Conservation (phyloP, 257 asterid species). For the Eucommia ulmoides region DNA sequence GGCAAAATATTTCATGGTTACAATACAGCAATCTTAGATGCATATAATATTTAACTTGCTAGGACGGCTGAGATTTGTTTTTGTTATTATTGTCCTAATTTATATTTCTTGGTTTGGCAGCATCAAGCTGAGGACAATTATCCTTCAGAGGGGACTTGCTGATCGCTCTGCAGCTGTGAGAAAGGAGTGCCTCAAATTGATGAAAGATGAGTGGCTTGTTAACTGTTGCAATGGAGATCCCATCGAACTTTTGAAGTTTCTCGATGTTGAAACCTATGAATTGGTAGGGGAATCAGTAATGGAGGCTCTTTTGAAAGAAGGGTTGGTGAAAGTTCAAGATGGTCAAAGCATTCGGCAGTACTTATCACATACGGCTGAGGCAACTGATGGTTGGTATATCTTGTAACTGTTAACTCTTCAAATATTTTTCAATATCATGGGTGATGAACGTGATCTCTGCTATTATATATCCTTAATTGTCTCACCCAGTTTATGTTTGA, state of each 20-base stretch:
- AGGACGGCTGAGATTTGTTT: too few relatives aligned
- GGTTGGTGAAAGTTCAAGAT: slow-evolving; percentile 49
- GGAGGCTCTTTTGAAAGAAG: slow-evolving; percentile 53
- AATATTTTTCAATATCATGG: not conserved
- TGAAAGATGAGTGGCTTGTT: slow-evolving; percentile 89
- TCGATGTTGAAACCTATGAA: slow-evolving; percentile 98
- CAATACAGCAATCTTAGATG: too few relatives aligned
- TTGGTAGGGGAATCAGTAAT: slow-evolving; percentile 69
- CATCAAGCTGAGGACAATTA: slow-evolving; percentile 73
- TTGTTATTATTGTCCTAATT: too few relatives aligned
- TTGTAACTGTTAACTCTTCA: not conserved
- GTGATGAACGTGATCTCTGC: not conserved
- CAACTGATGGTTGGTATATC: slow-evolving; percentile 47
- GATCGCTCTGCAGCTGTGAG: slow-evolving; percentile 75
- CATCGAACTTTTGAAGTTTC: slow-evolving; percentile 59
- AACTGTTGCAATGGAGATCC: slow-evolving; percentile 74
- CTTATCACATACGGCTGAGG: slow-evolving; percentile 23
- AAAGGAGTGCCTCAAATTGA: slow-evolving; percentile 69
- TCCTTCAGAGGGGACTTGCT: slow-evolving; percentile 89
- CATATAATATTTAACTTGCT: too few relatives aligned
- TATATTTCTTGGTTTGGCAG: slow-evolving; percentile 32
- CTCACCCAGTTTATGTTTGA: not conserved
- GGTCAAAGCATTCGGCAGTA: slow-evolving; percentile 50
- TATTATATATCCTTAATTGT: not conserved
- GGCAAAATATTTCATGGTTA: too few relatives aligned